Evolutionary conservation across 345 rosid species (phyloP), one percentile per base, ranked within the genome.

Genomic region (Kandelia obovata): DNA sequence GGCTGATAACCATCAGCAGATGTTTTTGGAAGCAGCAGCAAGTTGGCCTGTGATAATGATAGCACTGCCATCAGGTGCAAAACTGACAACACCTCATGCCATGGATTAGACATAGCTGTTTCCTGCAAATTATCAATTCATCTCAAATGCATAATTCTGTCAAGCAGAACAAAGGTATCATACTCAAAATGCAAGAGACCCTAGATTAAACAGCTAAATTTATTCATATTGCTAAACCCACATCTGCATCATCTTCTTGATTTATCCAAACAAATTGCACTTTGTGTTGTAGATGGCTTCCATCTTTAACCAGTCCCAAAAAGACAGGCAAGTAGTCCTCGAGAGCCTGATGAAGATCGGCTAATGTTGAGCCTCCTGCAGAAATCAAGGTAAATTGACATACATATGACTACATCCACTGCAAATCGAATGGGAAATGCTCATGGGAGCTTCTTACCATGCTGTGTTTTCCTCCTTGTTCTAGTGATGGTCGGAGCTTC

Each of bases 21-120:
- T 67, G 94, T 83, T 80, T 96, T 88, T 37, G 99, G 98, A 77
- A 92, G 91, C 78, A 96, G 96, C 34, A 92, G 78, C 78, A 92
- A 80, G 77, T 89, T 96, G 82, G 95, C 98, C 74, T 85, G 96
- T 67, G 92, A 96, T 82, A 92, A 71, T 47, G 80, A 85, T 66
- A 96, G 87, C 92, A 88, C 89, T 6, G 99, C 98, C 99, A 92
- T 90, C 77, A 96, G 81, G 81, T 96, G 99, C 82, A 96, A 82
- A 71, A 96, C 96, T 11, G 99, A 92, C 81, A 96, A 84, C 67
- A 90, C 91, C 83, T 92, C 99, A 32, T 90, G 92, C 98, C 99
- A 96, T 69, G 90, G 86, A 81, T 90, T 92, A 75, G 86, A 83
- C 81, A 89, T 86, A 21, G 87, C 78, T 39, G 98, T 89, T 82